Evolutionary conservation across 2,329 filamentous ascomycete species (phyloP), one percentile per base, ranked within the genome.

Genomic region (Talaromyces funiculosus): DNA sequence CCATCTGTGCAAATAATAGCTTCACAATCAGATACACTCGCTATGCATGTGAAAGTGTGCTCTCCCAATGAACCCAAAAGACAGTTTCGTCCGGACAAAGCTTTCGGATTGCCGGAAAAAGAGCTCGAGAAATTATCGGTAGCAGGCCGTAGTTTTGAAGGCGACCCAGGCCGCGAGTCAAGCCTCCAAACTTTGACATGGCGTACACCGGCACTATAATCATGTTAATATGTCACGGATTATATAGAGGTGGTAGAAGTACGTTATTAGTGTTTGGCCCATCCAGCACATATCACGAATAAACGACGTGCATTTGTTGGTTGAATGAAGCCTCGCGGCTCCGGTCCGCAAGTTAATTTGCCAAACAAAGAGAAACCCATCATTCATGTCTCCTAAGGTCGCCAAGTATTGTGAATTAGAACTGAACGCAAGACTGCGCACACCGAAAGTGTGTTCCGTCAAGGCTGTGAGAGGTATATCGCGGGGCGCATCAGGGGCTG

Each of bases 331-430:
- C 67, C 82, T 91, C 1, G 92, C 88, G 20, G 88, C 83, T 18
- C 92, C 93, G 9, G 86, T 94, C 53, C 86, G 88, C n/a, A 88
- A 78, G 68, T 95, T 92, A 65, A 97, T 84, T 66, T 82, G 86
- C 92, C 93, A 97, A 29, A 97, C 82, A 72, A 93, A 96, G 20
- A 99, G 81, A 71, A 95, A 97, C 0, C 93, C 93, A 75, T 99
- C 94, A 71, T 97, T 97, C 59, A 89, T 84, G 18, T 89, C 85
- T 29, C 94, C 94, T 12, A 99, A 81, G 20, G 92, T 96, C 2
- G 94, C 94, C 35, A 99, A 82, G 73, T 89, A 96, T 65, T 84
- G 88, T 12, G 90, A 90, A 72, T 97, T 90, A 0, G 88, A 82
- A 63, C 92, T 97, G 82, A 96, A 99, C 2, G 92, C 89, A 35